These are phyloP conservation scores for Curvularia verruculosa DNA, from an alignment of 2,329 filamentous ascomycete species.

Conservation along the genomic window DNA sequence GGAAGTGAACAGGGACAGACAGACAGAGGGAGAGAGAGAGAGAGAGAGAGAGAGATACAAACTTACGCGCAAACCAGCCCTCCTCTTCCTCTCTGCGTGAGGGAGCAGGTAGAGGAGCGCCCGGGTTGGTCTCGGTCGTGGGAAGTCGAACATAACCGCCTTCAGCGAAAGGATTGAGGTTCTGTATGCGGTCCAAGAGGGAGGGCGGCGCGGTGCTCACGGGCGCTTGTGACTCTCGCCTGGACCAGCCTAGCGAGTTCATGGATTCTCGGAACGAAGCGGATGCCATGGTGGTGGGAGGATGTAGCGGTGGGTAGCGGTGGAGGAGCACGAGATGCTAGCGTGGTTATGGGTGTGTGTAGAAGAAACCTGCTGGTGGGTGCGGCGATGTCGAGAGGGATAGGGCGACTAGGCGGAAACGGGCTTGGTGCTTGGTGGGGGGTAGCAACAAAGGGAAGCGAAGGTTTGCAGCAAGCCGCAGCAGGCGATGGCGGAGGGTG, in stretches of 20 bases:
- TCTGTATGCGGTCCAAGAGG: conserved; percentile 80
- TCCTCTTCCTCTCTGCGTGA: conserved; percentile 91
- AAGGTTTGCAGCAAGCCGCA: conserved; percentile 45
- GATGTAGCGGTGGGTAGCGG: conserved; percentile 7
- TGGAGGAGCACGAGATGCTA: conserved; percentile 29
- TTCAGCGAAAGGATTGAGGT: conserved; percentile 84
- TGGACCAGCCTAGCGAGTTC: conserved; percentile 93
- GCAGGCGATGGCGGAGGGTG: no score
- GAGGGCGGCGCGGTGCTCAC: conserved; percentile 76
- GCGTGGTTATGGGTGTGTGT: conserved; percentile 17
- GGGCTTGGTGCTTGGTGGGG: conserved; percentile 16
- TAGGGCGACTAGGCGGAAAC: conserved; percentile 12
- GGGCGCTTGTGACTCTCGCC: conserved; percentile 77
- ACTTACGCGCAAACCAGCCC: conserved; percentile 92
- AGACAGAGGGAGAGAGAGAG: conserved; percentile 32
- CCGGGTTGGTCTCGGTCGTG: conserved; percentile 74
- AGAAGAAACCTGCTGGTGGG: conserved; percentile 3
- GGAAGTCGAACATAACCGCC: conserved; percentile 90
- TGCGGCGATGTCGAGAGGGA: conserved; percentile 15
- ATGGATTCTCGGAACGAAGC: conserved; percentile 91
- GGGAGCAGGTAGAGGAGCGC: conserved; percentile 84
- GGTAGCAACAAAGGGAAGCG: conserved; percentile 14
- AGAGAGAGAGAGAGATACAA: conserved; percentile 31
- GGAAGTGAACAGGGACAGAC: no score
- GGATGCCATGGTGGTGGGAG: conserved; percentile 74